A percentile compares a stretch with the other conserved stretches of the same genome.
These are phyloP conservation scores for carrot (Daucus carota) DNA, from an alignment of 129 eudicot genomes.

Conservation along the genomic window DNA sequence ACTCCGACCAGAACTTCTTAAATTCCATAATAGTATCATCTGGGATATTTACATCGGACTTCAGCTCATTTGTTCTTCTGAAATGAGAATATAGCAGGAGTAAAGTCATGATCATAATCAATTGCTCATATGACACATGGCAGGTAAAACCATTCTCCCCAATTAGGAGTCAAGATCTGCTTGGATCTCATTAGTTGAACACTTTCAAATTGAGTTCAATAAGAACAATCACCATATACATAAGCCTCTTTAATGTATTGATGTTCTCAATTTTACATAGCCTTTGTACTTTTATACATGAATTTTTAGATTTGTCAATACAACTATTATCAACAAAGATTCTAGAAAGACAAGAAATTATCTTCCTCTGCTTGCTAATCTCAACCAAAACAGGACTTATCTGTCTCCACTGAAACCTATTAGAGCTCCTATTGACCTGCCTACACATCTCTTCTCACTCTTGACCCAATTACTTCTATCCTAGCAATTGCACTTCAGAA, in stretches of 20 bases:
- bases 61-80: constrained; percentile 73
- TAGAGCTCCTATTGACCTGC: too few species aligned
- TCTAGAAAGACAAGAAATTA: too few species aligned
- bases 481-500: too few species aligned
- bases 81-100: constrained; percentile 11
- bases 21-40: constrained; percentile 55
- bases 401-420: too few species aligned
- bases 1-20: constrained; percentile 70
- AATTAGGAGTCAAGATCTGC: neutral
- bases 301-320: neutral
- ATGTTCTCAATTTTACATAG: neutral
- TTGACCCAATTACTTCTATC: too few species aligned
- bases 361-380: too few species aligned
- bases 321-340: neutral
- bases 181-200: neutral
- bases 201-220: neutral
- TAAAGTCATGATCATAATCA: neutral
- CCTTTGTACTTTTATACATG: neutral
- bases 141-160: neutral
- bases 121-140: neutral
- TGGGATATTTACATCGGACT: constrained; percentile 71
- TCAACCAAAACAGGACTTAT: too few species aligned
- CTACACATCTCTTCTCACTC: too few species aligned
- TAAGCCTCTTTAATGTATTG: neutral
- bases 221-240: neutral